A percentile compares a stretch with the other conserved stretches of the same genome.
Conservation (phyloP, 257 asterid genomes). For the Solanum pimpinellifolium region DNA sequence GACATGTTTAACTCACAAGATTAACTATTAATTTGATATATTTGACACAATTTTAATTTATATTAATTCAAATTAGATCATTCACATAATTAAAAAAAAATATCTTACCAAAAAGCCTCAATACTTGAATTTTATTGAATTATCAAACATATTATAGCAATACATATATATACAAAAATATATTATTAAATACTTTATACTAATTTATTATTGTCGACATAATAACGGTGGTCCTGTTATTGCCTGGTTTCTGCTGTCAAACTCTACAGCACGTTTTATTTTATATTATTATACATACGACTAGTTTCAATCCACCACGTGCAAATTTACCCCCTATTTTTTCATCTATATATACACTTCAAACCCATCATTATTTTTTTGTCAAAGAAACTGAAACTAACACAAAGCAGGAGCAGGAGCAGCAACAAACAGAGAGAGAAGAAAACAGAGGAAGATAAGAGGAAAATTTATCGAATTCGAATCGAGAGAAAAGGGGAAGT, state of each 20-base stretch:
- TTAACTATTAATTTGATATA: too few relatives aligned
- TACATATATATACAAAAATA: too few relatives aligned
- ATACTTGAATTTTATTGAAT: background rate
- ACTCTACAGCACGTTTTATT: background rate
- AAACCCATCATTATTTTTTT: background rate
- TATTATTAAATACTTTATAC: too few relatives aligned
- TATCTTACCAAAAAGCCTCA: background rate
- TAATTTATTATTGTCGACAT: background rate
- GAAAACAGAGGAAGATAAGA: background rate
- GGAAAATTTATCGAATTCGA: background rate
- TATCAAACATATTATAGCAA: background rate
- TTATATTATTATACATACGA: background rate
- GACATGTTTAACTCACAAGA: background rate
- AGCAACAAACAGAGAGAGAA: background rate
- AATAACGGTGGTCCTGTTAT: background rate
- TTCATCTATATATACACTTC: background rate
- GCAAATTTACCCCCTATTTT: background rate
- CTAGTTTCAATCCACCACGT: conserved; percentile 8
- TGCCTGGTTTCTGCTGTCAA: background rate
- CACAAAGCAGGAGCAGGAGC: too few relatives aligned
- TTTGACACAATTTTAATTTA: too few relatives aligned
- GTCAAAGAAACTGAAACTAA: background rate
- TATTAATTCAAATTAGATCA: too few relatives aligned
- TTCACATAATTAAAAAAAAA: too few relatives aligned
- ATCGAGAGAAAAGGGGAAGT: background rate